Percentiles rank a stretch among this genome's conserved stretches.
Evolutionary conservation across 2,329 filamentous ascomycete species (phyloP).

Genomic region (Diaporthe destruens): DNA sequence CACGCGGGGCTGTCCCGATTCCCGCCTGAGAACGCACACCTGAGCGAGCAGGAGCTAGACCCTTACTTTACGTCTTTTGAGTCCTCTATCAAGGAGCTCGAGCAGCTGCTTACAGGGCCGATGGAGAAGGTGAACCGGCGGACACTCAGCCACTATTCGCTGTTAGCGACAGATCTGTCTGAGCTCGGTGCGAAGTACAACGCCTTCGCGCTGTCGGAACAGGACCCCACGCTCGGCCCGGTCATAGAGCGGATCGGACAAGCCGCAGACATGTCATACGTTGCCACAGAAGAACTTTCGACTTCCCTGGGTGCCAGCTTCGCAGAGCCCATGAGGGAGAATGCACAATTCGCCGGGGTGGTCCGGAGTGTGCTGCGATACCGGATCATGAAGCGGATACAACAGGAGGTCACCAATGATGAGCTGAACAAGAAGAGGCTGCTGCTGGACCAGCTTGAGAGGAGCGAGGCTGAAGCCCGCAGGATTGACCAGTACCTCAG

Average conservation of each 20-base stretch:
- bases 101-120: conserved; percentile 87
- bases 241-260: conserved; percentile 96
- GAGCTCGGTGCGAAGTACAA: conserved; percentile 97
- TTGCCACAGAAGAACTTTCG: conserved; percentile 92
- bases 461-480: conserved; percentile 91
- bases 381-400: conserved; percentile 90
- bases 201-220: conserved; percentile 94
- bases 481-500: conserved; percentile 94
- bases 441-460: conserved; percentile 88
- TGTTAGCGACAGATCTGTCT: conserved; percentile 86
- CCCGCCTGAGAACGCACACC: conserved; percentile 79
- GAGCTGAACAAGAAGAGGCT: conserved; percentile 89
- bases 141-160: conserved; percentile 86
- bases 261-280: conserved; percentile 94
- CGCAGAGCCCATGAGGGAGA: conserved; percentile 97
- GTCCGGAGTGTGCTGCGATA: conserved; percentile 91
- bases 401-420: conserved; percentile 97
- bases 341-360: conserved; percentile 95
- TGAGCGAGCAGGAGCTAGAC: conserved; percentile 92
- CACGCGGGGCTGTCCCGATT: conserved; percentile 81
- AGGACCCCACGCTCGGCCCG: conserved; percentile 86
- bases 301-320: conserved; percentile 91
- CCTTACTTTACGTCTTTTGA: conserved; percentile 97
- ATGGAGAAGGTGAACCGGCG: conserved; percentile 98
- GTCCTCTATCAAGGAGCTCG: conserved; percentile 89